These are phyloP conservation scores for Megacollybia platyphylla DNA, from an alignment of 1,284 basidiomycete species.

Conservation along the genomic window DNA sequence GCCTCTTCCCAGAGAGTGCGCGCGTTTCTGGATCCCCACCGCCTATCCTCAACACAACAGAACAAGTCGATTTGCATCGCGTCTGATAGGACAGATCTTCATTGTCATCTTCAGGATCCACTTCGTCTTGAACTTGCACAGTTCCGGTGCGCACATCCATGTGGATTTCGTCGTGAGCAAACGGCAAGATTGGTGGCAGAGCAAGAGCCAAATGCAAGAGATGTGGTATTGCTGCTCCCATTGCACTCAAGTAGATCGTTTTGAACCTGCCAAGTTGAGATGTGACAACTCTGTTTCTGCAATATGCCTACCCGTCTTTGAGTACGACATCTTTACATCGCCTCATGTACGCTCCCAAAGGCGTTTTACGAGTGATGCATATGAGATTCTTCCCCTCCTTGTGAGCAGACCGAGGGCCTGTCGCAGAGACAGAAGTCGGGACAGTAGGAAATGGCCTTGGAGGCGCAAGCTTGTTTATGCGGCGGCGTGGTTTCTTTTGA, in stretches of 20 bases:
- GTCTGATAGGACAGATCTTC: slow-evolving; percentile 55
- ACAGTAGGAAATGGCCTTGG: slow-evolving; percentile 67
- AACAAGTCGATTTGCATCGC: slow-evolving; percentile 58
- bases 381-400: slow-evolving; percentile 69
- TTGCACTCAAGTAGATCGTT: slow-evolving; percentile 64
- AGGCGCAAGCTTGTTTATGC: slow-evolving; percentile 55
- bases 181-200: slow-evolving; percentile 67
- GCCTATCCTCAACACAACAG: slow-evolving; percentile 47
- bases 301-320: slow-evolving; percentile 55
- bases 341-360: slow-evolving; percentile 62
- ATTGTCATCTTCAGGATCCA: slow-evolving; percentile 65
- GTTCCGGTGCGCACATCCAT: slow-evolving; percentile 66
- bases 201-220: slow-evolving; percentile 62
- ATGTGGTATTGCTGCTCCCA: slow-evolving; percentile 83
- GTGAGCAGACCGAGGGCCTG: slow-evolving; percentile 68
- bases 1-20: slow-evolving; percentile 14
- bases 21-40: slow-evolving; percentile 35
- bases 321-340: slow-evolving; percentile 68
- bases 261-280: slow-evolving; percentile 42
- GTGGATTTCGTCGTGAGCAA: slow-evolving; percentile 47
- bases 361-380: slow-evolving; percentile 71
- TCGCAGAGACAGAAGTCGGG: slow-evolving; percentile 60
- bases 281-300: slow-evolving; percentile 3
- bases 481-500: slow-evolving; percentile 13
- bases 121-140: slow-evolving; percentile 67